Evolutionary conservation across 305 asterid genomes (phyloP).

Genomic region (Fraxinus nigra): DNA sequence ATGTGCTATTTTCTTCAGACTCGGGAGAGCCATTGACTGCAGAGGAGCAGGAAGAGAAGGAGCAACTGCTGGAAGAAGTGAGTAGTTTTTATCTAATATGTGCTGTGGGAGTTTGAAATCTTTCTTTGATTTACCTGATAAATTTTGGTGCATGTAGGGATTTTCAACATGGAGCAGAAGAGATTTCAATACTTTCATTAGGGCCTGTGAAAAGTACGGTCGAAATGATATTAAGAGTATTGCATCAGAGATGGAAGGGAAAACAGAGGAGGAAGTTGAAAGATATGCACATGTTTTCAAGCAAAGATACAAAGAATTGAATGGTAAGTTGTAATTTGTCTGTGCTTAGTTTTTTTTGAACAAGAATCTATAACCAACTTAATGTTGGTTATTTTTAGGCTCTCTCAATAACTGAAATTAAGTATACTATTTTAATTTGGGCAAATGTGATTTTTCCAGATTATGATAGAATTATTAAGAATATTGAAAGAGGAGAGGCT

Average conservation of each 20-base stretch:
- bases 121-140: conserved; percentile 17
- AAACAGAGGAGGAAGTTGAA: conserved; percentile 90
- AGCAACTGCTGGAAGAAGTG: conserved; percentile 78
- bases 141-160: conserved; percentile 51
- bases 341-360: not conserved
- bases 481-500: conserved; percentile 97
- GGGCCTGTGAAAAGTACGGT: conserved; percentile 98
- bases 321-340: conserved; percentile 46
- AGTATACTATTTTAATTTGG: conserved; percentile 10
- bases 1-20: conserved; percentile 43
- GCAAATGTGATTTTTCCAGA: conserved; percentile 45
- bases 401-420: not conserved
- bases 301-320: conserved; percentile 93
- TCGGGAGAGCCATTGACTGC: conserved; percentile 96
- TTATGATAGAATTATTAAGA: conserved; percentile 88
- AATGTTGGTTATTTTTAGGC: not conserved
- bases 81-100: conserved; percentile 18
- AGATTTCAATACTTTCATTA: conserved; percentile 89
- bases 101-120: not conserved
- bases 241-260: conserved; percentile 98
- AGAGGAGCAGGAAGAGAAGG: conserved; percentile 98
- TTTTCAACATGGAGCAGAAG: conserved; percentile 97
- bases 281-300: conserved; percentile 86
- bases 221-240: conserved; percentile 74
- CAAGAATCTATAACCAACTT: not conserved